A percentile compares a stretch with the other conserved stretches of the same genome.
phyloP scores from a whole-genome alignment of 108 stramenopile genomes.

The Aurantiochytrium sp. region DNA sequence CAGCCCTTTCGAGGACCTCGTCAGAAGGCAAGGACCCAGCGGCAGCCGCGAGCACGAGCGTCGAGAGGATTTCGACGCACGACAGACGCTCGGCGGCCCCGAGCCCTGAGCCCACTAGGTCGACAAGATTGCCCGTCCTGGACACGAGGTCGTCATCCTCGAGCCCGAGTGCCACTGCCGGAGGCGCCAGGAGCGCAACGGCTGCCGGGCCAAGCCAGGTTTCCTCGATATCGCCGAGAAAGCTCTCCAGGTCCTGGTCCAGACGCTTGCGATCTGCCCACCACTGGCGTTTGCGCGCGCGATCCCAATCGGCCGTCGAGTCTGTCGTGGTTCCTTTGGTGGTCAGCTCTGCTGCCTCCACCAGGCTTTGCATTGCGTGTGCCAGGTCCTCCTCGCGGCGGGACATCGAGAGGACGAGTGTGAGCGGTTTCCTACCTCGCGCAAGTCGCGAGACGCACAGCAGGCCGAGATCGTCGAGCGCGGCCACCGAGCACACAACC shows the following conservation, averaged over 20 bases:
- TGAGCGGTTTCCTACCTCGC: not conserved
- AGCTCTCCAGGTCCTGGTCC: not conserved
- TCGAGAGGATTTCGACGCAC: too few relatives aligned
- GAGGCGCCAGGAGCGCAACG: not conserved
- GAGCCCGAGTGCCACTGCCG: not conserved
- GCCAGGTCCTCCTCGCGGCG: not conserved
- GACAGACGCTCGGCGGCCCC: too few relatives aligned
- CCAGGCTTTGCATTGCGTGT: not conserved
- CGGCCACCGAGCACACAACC: not conserved
- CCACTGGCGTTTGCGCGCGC: not conserved
- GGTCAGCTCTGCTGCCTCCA: conserved; percentile 12
- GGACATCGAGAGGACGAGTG: not conserved
- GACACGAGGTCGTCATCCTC: not conserved
- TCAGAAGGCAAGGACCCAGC: too few relatives aligned
- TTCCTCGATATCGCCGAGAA: not conserved
- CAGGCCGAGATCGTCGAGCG: not conserved
- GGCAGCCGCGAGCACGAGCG: too few relatives aligned
- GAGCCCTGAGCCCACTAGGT: too few relatives aligned
- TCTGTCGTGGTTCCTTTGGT: not conserved
- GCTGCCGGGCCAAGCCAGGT: not conserved
- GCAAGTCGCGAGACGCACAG: not conserved
- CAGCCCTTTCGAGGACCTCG: not conserved
- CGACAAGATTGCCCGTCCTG: not conserved
- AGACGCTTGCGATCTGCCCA: not conserved
- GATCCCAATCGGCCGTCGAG: not conserved